These are phyloP conservation scores for Scytalidium sp. DNA, from an alignment of 2,329 filamentous ascomycete species.

Conservation along the genomic window DNA sequence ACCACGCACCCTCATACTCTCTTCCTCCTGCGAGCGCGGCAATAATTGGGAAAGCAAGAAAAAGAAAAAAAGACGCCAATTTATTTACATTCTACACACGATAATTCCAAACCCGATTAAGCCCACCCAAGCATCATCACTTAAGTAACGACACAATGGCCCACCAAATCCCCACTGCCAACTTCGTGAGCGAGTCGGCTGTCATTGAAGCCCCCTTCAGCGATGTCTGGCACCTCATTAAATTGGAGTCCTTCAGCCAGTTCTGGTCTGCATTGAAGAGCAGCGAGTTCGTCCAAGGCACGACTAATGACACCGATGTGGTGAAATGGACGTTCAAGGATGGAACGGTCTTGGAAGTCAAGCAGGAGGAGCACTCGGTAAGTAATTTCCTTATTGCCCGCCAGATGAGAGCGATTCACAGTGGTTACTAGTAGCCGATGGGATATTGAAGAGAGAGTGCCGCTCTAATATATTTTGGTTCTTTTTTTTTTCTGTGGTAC, in stretches of 20 bases:
- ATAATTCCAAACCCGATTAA: no score
- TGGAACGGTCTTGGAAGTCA: slow-evolving; percentile 65
- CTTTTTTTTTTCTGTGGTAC: no score
- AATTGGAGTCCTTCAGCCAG: slow-evolving; percentile 65
- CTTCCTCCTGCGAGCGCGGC: no score
- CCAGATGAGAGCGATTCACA: no score
- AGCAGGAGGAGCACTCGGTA: slow-evolving; percentile 74
- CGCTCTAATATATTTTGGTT: neutral
- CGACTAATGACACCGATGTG: slow-evolving; percentile 62
- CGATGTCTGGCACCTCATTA: slow-evolving; percentile 72
- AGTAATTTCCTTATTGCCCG: slow-evolving; percentile 22
- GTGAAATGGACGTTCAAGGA: slow-evolving; percentile 72
- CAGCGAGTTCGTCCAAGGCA: slow-evolving; percentile 62
- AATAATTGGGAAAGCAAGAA: no score
- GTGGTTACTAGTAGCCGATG: no score
- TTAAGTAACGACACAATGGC: slow-evolving; percentile 5
- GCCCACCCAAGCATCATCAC: no score
- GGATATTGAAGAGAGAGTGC: neutral
- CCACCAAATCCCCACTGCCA: slow-evolving; percentile 58
- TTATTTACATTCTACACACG: no score
- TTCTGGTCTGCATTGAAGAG: slow-evolving; percentile 64
- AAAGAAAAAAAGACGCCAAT: no score
- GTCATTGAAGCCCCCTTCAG: slow-evolving; percentile 67
- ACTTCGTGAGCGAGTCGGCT: slow-evolving; percentile 62
- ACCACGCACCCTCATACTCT: neutral